A percentile compares a stretch with the other conserved stretches of the same genome.
These are phyloP conservation scores for Angophora floribunda DNA, from an alignment of 345 rosid genomes.

Conservation along the genomic window DNA sequence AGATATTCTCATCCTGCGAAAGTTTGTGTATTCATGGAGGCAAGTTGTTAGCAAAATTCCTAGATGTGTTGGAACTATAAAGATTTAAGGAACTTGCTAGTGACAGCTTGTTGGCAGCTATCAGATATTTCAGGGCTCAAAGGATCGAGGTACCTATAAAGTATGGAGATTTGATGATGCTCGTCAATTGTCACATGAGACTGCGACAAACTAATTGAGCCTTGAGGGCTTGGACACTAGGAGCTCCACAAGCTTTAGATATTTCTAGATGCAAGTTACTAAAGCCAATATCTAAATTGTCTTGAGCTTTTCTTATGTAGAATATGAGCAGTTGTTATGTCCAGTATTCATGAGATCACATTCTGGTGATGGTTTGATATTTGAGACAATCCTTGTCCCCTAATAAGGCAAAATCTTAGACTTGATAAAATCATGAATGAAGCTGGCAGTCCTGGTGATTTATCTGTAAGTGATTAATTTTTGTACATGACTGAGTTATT, in stretches of 20 bases:
- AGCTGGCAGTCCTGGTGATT: not conserved
- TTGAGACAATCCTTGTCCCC: not conserved
- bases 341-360: not conserved
- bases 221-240: not conserved
- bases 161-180: not conserved
- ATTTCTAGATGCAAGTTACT: not conserved
- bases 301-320: not conserved
- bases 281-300: not conserved
- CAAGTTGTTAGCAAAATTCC: not conserved
- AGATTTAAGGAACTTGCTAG: not conserved
- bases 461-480: not conserved
- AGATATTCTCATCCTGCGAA: not conserved
- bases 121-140: not conserved
- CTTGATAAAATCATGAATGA: not conserved
- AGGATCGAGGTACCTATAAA: not conserved
- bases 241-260: not conserved
- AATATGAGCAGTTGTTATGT: not conserved
- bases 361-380: not conserved
- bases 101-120: not conserved
- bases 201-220: not conserved
- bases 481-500: not conserved
- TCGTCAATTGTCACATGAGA: not conserved
- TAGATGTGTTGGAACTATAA: not conserved
- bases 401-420: not conserved
- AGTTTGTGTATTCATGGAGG: not conserved